Evolutionary conservation across 2,329 filamentous ascomycete genomes (phyloP), one percentile per base, ranked within the genome.

Genomic region (Fusarium oligoseptatum): DNA sequence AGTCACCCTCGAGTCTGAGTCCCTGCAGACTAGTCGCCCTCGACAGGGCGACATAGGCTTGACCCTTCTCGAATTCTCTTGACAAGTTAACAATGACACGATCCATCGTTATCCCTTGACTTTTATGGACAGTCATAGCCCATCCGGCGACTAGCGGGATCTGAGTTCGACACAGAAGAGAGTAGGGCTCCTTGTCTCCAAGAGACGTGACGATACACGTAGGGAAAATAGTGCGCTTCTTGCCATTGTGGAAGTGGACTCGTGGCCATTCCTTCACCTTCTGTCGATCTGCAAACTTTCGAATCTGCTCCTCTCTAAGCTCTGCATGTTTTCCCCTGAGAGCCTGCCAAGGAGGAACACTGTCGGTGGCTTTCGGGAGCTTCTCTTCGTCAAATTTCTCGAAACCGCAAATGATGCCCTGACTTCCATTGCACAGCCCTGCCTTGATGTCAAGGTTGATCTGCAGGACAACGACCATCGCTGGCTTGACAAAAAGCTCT

Each of bases 61-160:
- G 90, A 0, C 90, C 89, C 29, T 86, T 82, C 66, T 88, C 88
- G 74, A 92, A 92, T 0, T 84, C 84, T 6, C 80, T 79, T 1
- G 79, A 77, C 6, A 92, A 77, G 76, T 92, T 81, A 2, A 92
- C 88, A 2, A 87, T 84, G 2, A 90, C 89, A 4, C 85, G 85
- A 20, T 92, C 87, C 6, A 93, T 81, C 2, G 90, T 92, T 84
- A 92, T 88, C 4, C 90, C 89, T 81, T 92, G 89, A 6, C 85
- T 86, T 77, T 91, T 92, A 78, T 93, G 91, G 2, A 92, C 87
- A 0, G 87, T 92, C 76, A 92, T 86, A 0, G 91, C 91, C 88
- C 90, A 93, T 0, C 87, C 91, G 0, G 89, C 83, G 1, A 86
- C 81, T 0, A 93, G 83, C 0, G 91, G 91, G 6, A 93, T 85